Conservation (phyloP, 805 yeast species). For the Candida montana region DNA sequence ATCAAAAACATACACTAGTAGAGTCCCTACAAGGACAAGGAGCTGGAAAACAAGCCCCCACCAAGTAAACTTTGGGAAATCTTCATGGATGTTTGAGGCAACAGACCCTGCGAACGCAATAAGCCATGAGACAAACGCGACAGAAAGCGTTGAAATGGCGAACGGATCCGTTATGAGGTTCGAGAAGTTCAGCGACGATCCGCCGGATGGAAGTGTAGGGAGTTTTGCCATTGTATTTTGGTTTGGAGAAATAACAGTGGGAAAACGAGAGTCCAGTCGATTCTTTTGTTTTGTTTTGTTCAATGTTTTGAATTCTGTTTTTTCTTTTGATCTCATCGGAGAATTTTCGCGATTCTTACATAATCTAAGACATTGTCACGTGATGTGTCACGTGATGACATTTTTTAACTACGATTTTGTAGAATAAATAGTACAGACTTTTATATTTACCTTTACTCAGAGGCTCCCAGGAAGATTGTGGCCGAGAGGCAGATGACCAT, state of each 20-base stretch:
- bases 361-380: too few relatives aligned
- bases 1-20: slow-evolving; percentile 52
- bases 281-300: too few relatives aligned
- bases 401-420: too few relatives aligned
- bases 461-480: slow-evolving; percentile 26
- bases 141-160: slow-evolving; percentile 73
- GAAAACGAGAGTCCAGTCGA: too few relatives aligned
- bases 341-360: neutral
- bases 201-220: neutral
- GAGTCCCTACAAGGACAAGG: slow-evolving; percentile 46
- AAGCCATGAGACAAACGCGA: slow-evolving; percentile 77
- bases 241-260: too few relatives aligned
- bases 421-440: too few relatives aligned
- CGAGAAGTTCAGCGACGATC: slow-evolving; percentile 27
- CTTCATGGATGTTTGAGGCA: slow-evolving; percentile 36
- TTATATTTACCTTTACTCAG: too few relatives aligned
- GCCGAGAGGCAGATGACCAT: slow-evolving; percentile 47
- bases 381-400: too few relatives aligned
- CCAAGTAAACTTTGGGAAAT: slow-evolving; percentile 86
- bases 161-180: slow-evolving; percentile 79
- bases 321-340: slow-evolving; percentile 1
- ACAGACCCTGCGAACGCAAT: slow-evolving; percentile 86
- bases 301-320: neutral
- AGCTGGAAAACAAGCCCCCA: slow-evolving; percentile 90
- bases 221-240: slow-evolving; percentile 1